phyloP scores from a whole-genome alignment of 116 monocot species.

The Dioscorea cayenensis region DNA sequence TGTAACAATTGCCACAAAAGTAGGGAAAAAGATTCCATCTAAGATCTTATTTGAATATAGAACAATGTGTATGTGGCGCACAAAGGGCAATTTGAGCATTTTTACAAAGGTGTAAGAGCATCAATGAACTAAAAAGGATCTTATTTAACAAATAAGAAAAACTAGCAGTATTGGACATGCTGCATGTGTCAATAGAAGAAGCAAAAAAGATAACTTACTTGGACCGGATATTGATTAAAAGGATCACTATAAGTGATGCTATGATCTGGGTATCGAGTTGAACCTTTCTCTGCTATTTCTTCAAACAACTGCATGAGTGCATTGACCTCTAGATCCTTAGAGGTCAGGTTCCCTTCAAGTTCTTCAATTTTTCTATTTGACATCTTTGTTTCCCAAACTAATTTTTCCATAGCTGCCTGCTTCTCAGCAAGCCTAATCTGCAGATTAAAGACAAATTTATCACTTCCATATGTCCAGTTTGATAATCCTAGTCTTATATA shows the following conservation, averaged over 20 bases:
- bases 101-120: too few relatives aligned
- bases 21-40: too few relatives aligned
- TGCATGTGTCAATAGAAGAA: not conserved
- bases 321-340: conserved; percentile 34
- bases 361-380: conserved; percentile 32
- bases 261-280: conserved; percentile 14
- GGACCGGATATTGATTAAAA: conserved; percentile 6
- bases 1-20: too few relatives aligned
- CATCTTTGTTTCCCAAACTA: conserved; percentile 28
- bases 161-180: not conserved
- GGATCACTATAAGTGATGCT: conserved; percentile 8
- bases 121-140: too few relatives aligned
- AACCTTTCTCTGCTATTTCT: conserved; percentile 24
- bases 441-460: not conserved
- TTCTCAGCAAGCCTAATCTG: conserved; percentile 41
- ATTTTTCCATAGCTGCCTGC: conserved; percentile 36
- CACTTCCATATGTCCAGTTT: not conserved
- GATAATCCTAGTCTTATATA: not conserved
- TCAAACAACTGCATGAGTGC: conserved; percentile 23
- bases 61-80: too few relatives aligned
- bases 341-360: conserved; percentile 25
- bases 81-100: too few relatives aligned
- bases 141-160: not conserved
- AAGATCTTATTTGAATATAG: too few relatives aligned
- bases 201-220: conserved; percentile 15